Conservation (phyloP, 306 rosid species). For the Ammopiptanthus mongolicus region DNA sequence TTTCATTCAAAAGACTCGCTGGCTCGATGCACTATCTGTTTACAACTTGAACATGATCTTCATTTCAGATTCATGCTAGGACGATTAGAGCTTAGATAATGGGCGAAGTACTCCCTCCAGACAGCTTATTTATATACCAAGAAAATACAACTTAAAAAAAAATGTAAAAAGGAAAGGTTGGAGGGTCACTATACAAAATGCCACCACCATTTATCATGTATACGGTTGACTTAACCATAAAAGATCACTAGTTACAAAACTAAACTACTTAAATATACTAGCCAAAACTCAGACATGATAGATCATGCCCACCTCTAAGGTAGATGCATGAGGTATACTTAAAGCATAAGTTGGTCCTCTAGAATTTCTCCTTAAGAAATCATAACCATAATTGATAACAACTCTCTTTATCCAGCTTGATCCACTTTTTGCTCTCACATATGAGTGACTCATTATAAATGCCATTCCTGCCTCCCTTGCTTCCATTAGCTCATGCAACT, state of each 20-base stretch:
- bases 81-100: not conserved
- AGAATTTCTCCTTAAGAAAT: slow-evolving; percentile 88
- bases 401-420: slow-evolving; percentile 75
- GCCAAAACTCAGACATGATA: slow-evolving; percentile 58
- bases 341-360: slow-evolving; percentile 86
- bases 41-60: not conserved
- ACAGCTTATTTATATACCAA: slow-evolving; percentile 28
- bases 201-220: slow-evolving; percentile 46
- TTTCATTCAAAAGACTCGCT: slow-evolving; percentile 1
- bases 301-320: slow-evolving; percentile 94
- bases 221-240: slow-evolving; percentile 25
- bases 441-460: slow-evolving; percentile 91
- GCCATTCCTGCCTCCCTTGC: slow-evolving; percentile 97
- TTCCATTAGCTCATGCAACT: slow-evolving; percentile 81
- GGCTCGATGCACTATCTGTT: not conserved
- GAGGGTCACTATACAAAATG: slow-evolving; percentile 31
- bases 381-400: slow-evolving; percentile 80
- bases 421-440: slow-evolving; percentile 87
- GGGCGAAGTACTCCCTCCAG: slow-evolving; percentile 14
- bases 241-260: slow-evolving; percentile 35
- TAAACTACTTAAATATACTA: slow-evolving; percentile 13
- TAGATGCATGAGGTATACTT: slow-evolving; percentile 86
- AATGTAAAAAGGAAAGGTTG: not conserved
- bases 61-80: not conserved
- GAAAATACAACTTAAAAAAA: slow-evolving; percentile 5